phyloP scores from a whole-genome alignment of 2,329 filamentous ascomycete species.

The Drechslerella dactyloides region DNA sequence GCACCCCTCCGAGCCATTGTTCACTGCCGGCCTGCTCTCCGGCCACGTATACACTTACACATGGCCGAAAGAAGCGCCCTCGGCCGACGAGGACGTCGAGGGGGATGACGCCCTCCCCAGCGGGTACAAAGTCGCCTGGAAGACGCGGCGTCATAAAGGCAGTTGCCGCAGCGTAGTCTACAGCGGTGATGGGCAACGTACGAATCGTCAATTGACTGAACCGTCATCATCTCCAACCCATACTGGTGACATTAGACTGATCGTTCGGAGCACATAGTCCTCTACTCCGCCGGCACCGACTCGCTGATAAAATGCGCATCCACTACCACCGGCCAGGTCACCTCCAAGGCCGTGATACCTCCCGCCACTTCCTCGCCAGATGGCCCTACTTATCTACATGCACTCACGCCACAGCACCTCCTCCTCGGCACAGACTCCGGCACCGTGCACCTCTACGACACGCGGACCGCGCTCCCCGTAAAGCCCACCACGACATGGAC shows the following conservation, averaged over 20 bases:
- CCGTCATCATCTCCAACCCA: constrained; percentile 20
- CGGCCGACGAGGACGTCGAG: constrained; percentile 18
- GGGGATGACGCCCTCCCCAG: constrained; percentile 30
- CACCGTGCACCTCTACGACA: constrained; percentile 84
- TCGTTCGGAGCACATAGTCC: constrained; percentile 57
- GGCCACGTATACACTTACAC: constrained; percentile 80
- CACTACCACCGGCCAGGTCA: constrained; percentile 69
- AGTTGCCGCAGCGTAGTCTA: constrained; percentile 86
- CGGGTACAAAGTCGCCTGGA: constrained; percentile 73
- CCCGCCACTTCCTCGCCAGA: constrained; percentile 56
- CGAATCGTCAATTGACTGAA: constrained; percentile 54
- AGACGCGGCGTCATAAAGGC: constrained; percentile 87
- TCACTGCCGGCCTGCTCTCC: constrained; percentile 82
- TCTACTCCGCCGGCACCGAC: constrained; percentile 70
- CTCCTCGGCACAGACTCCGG: constrained; percentile 90
- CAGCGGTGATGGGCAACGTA: constrained; percentile 74
- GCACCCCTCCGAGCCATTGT: constrained; percentile 80
- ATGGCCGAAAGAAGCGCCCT: constrained; percentile 51
- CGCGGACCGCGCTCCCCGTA: constrained; percentile 67
- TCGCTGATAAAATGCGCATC: constrained; percentile 67
- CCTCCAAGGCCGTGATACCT: constrained; percentile 82
- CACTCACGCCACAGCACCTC: constrained; percentile 83
- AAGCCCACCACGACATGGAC: constrained; percentile 75
- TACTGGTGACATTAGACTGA: constrained; percentile 6
- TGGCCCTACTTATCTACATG: constrained; percentile 67